Percentiles rank a stretch among this genome's conserved stretches.
Conservation (phyloP, 164 flowering plant species). For the Annona cherimola region DNA sequence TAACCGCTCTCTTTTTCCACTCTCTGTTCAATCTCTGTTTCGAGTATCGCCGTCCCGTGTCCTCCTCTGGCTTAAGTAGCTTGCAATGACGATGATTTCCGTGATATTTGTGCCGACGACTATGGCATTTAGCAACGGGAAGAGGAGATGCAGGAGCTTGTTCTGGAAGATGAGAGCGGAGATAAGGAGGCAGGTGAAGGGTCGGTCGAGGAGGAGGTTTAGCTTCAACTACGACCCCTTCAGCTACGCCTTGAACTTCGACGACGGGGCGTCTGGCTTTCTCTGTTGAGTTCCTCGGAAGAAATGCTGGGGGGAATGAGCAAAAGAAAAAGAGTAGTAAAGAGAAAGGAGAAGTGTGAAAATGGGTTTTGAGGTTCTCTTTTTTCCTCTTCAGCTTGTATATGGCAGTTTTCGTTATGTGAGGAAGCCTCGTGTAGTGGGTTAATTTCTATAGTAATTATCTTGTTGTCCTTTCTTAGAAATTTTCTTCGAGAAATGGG, state of each 20-base stretch:
- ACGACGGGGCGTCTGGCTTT: conserved; percentile 39
- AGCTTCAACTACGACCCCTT: conserved; percentile 76
- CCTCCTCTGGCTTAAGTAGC: neutral
- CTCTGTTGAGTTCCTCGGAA: neutral
- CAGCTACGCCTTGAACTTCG: conserved; percentile 80
- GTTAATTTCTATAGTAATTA: neutral
- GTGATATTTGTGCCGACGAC: conserved; percentile 3
- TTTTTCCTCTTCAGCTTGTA: neutral
- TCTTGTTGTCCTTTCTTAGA: neutral
- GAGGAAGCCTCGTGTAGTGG: neutral
- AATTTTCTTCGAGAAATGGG: neutral
- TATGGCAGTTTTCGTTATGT: neutral
- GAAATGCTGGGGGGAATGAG: neutral
- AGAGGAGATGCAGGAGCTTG: conserved; percentile 36
- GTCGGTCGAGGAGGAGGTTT: conserved; percentile 24
- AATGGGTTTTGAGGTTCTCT: neutral
- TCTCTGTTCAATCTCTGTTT: neutral
- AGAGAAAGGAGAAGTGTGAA: neutral
- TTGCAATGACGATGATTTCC: neutral
- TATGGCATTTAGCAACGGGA: conserved; percentile 3
- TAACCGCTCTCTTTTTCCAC: neutral
- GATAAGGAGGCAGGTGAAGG: conserved; percentile 43
- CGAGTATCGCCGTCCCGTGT: neutral
- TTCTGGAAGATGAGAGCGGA: conserved; percentile 61
- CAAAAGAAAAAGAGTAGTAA: no score